Conservation (phyloP, 2,329 filamentous ascomycete species). For the Davidsoniella eucalypti region DNA sequence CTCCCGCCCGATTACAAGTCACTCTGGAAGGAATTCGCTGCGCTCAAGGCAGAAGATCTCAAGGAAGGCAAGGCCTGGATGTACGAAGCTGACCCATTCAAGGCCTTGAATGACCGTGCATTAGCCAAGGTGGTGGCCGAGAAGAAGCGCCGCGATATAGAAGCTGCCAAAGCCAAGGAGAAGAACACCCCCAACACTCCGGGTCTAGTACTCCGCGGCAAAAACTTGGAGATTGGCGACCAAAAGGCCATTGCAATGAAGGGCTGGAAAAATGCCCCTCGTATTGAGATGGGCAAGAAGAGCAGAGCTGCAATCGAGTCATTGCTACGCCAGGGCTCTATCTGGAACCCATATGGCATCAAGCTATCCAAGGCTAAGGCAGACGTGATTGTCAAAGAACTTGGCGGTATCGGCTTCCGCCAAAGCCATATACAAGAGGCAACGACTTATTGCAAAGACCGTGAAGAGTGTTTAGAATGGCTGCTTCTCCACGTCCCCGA, state of each 20-base stretch:
- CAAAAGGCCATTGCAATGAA: conserved; percentile 32
- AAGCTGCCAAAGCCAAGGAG: conserved; percentile 46
- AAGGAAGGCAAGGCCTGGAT: conserved; percentile 67
- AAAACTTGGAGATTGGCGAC: conserved; percentile 24
- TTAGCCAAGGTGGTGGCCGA: conserved; percentile 59
- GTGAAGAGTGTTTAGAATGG: conserved; percentile 90
- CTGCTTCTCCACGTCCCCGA: conserved; percentile 92
- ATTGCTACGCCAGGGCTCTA: conserved; percentile 57
- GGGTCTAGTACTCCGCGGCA: conserved; percentile 7
- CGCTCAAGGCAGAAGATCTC: conserved; percentile 65
- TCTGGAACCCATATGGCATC: conserved; percentile 75
- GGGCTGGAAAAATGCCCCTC: conserved; percentile 71
- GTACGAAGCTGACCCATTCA: conserved; percentile 92
- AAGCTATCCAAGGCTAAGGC: conserved; percentile 43
- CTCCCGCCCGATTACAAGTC: conserved; percentile 79
- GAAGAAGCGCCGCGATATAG: conserved; percentile 61
- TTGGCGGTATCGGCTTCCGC: conserved; percentile 71
- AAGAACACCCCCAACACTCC: conserved; percentile 24
- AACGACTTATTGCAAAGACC: conserved; percentile 70
- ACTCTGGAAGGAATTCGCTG: conserved; percentile 81
- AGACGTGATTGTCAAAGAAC: conserved; percentile 49
- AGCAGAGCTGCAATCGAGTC: conserved; percentile 66
- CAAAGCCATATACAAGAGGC: conserved; percentile 80
- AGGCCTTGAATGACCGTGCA: conserved; percentile 60
- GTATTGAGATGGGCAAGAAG: conserved; percentile 80